These are phyloP conservation scores for Aspergillus calidoustus DNA, from an alignment of 2,329 filamentous ascomycete genomes.

Conservation along the genomic window DNA sequence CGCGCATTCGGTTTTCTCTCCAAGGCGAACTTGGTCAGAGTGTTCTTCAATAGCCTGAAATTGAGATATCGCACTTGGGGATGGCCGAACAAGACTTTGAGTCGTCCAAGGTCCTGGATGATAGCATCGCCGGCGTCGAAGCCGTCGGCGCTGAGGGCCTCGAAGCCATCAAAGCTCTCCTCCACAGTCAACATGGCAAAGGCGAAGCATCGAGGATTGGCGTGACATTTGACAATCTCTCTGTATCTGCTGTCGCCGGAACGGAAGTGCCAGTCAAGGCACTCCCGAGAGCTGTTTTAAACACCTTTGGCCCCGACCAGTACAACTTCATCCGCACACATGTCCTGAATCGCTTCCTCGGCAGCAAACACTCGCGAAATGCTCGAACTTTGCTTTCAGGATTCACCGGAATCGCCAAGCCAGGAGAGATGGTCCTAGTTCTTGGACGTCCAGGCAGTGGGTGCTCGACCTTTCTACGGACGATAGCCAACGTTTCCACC, in stretches of 20 bases:
- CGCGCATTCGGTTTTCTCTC: neutral
- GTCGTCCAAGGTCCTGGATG: neutral
- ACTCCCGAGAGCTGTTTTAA: neutral
- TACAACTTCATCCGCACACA: constrained; percentile 5
- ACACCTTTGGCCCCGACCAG: constrained; percentile 6
- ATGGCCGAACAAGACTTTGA: neutral
- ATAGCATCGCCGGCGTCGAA: neutral
- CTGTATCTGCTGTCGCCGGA: neutral
- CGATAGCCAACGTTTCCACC: constrained; percentile 57
- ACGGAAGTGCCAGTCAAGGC: constrained; percentile 1
- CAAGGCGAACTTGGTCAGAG: neutral
- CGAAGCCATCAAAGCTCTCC: constrained; percentile 3
- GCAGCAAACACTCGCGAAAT: neutral
- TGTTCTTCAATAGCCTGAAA: neutral
- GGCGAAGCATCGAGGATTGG: constrained; percentile 1
- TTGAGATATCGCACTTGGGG: neutral
- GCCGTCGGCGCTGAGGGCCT: neutral
- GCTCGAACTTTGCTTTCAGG: constrained; percentile 55
- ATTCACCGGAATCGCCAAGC: constrained; percentile 63
- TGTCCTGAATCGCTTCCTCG: neutral
- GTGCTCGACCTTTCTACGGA: constrained; percentile 83
- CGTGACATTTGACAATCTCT: neutral
- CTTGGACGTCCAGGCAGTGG: constrained; percentile 44
- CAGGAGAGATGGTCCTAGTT: constrained; percentile 58
- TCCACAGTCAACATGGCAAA: constrained; percentile 1